Base-by-base conservation (phyloP, 257 asterid genomes). In the Echium plantagineum region DNA sequence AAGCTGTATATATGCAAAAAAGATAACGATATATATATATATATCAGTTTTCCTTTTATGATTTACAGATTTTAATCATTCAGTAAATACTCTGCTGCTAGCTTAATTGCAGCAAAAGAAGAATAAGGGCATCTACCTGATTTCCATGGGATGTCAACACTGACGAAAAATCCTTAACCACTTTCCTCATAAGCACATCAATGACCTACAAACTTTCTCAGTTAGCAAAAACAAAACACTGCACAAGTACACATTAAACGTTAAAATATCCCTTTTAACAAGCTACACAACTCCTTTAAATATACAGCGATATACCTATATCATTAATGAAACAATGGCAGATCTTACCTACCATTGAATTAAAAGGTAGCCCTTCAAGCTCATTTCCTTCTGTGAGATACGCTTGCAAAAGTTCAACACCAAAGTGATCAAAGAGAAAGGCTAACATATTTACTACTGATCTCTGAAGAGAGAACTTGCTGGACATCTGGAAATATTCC, bases 311-410 rank as follows among this genome's bases (percentile, higher is more conserved):
- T 18, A 24, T 35, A 35, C 10, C 46, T 35, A 35, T 35, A 35
- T 7, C 46, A 35, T 9, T 35, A 7, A 35, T 35, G 46, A 35
- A 35, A 7, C 16, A 35, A 75, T 75, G 63, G 70, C 54, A 73
- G 66, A 66, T 72, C 90, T 80, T 81, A 84, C 94, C 90, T 81
- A 90, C 97, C 97, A 83, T 86, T 84, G 93, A 78, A 83, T 85
- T 87, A 74, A 83, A 69, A 61, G 90, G 89, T 74, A 74, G 65
- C 67, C 81, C 88, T 31, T 81, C 90, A 47, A 75, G 67, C 63
- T 74, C 83, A 57, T 60, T 73, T 59, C 64, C 66, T 70, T 84
- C 94, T 3, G 71, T 66, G 67, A 87, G 74, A 63, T 78, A 90
- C 24, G 96, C 77, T 63, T 78, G 88, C 59, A 90, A 76, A 55